Base-by-base conservation (phyloP, 2,329 filamentous ascomycete species). In the Cryphonectria carpinicola region DNA sequence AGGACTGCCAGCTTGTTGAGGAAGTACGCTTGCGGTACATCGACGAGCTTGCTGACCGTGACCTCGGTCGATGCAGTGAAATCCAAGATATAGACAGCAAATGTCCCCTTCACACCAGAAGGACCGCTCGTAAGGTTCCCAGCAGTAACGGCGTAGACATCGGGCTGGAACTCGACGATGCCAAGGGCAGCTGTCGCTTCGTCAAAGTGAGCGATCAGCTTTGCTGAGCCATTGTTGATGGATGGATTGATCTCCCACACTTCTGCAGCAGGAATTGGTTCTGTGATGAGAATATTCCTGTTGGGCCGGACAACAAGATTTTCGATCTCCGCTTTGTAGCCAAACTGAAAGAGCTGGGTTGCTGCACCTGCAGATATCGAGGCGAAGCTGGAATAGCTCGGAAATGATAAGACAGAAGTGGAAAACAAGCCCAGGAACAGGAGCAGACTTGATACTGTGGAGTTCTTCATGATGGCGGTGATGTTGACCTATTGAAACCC, bases 171-270 rank as follows among this genome's bases (percentile, higher is more conserved):
- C 22, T 52, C 49, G 22, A 52, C 49, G 22, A 52, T 52, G 3
- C 49, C 49, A 25, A 52, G 49, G 49, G 49, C 49, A 11, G 49
- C 49, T 11, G 49, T 52, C 49, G 49, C 49, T 1, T n/a, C n/a
- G 22, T 25, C 49, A n/a, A 52, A n/a, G 49, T 52, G 49, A n/a
- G 49, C 49, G 49, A 52, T 25, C 7, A 52, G 3, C 49, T 52
- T n/a, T n/a, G 49, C 49, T 22, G 49, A 52, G 49, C 49, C 49
- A 52, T 52, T 52, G 49, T 22, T 52, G 49, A 52, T 52, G 49
- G 49, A 52, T n/a, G 49, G 49, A n/a, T 25, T 11, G 49, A 52
- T 25, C n/a, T 52, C 49, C 49, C 49, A 52, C 49, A 52, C 49
- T 25, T 52, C n/a, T 52, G 49, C 49, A 11, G 49, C 49, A 52